Conservation (phyloP, 2,329 filamentous ascomycete genomes). For the Diplocarpon mali region DNA sequence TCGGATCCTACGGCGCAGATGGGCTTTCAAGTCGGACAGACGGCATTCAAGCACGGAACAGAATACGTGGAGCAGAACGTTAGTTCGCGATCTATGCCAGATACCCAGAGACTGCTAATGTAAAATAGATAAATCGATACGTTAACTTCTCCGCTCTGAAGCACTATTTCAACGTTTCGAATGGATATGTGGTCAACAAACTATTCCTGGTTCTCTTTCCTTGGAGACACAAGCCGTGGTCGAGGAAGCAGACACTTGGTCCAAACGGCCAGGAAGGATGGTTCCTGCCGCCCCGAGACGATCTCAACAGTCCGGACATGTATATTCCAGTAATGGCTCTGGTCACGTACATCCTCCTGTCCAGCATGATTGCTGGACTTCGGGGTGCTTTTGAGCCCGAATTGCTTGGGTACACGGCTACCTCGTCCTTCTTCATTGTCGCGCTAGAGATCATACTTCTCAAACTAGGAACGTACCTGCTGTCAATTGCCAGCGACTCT, state of each 20-base stretch:
- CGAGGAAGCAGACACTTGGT: conserved; percentile 69
- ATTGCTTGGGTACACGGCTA: conserved; percentile 79
- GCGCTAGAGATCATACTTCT: conserved; percentile 80
- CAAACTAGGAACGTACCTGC: conserved; percentile 84
- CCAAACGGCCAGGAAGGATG: conserved; percentile 59
- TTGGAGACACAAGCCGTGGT: conserved; percentile 97
- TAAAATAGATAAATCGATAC: conserved; percentile 58
- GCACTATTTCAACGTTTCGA: conserved; percentile 99
- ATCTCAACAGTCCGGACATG: conserved; percentile 97
- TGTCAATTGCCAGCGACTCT: conserved; percentile 87
- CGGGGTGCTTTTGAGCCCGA: conserved; percentile 90
- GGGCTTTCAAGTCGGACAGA: conserved; percentile 88
- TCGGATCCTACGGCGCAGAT: conserved; percentile 92
- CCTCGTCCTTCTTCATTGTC: conserved; percentile 72
- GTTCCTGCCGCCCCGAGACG: conserved; percentile 87
- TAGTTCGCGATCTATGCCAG: conserved; percentile 9
- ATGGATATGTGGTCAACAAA: conserved; percentile 92
- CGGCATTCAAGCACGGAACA: conserved; percentile 80
- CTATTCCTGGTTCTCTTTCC: conserved; percentile 89
- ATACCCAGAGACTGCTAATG: conserved; percentile 8
- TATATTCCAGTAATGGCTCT: conserved; percentile 98
- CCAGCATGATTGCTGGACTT: conserved; percentile 79
- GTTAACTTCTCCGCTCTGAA: conserved; percentile 89
- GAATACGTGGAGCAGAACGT: conserved; percentile 96
- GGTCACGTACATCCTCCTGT: conserved; percentile 93